A percentile compares a stretch with the other conserved stretches of the same genome.
Conservation (phyloP, 2,329 filamentous ascomycete genomes). For the Magnaporthiopsis incrustans region DNA sequence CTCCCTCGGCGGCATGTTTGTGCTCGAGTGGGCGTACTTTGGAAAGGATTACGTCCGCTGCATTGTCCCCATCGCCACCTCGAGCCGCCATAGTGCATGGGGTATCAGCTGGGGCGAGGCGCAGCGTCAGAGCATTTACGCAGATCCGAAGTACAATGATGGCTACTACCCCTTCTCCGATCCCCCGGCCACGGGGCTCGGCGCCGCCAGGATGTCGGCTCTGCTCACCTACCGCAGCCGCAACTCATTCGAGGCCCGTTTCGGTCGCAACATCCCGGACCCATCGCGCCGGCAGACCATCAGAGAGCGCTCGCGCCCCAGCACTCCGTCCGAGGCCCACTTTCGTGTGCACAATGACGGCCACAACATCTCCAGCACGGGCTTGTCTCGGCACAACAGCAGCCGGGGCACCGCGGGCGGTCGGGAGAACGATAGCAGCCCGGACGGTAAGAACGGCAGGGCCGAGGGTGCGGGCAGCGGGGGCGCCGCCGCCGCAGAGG, state of each 20-base stretch:
- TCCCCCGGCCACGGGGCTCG: conserved; percentile 77
- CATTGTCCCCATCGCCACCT: conserved; percentile 79
- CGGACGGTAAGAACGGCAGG: not conserved
- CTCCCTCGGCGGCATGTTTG: conserved; percentile 83
- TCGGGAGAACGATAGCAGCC: not conserved
- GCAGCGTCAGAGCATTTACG: conserved; percentile 89
- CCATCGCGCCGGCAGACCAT: conserved; percentile 77
- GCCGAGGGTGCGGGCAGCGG: not conserved
- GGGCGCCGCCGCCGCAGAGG: conserved; percentile 1
- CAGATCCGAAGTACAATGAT: conserved; percentile 96
- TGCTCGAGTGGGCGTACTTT: conserved; percentile 87
- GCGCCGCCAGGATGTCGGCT: conserved; percentile 93
- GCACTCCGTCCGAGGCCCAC: conserved; percentile 56
- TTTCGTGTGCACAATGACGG: conserved; percentile 80
- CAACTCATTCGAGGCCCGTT: conserved; percentile 92
- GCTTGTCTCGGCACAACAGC: conserved; percentile 40
- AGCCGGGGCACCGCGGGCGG: conserved; percentile 12
- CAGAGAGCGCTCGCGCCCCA: conserved; percentile 53
- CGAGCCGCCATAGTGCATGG: conserved; percentile 79
- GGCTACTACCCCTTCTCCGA: conserved; percentile 88
- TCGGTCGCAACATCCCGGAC: conserved; percentile 87
- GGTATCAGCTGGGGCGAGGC: conserved; percentile 87
- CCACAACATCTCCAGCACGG: conserved; percentile 53
- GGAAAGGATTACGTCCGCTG: conserved; percentile 76
- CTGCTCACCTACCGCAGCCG: conserved; percentile 92